Evolutionary conservation across 805 yeast species (phyloP), one percentile per base, ranked within the genome.

Genomic region (Teunomyces stri): DNA sequence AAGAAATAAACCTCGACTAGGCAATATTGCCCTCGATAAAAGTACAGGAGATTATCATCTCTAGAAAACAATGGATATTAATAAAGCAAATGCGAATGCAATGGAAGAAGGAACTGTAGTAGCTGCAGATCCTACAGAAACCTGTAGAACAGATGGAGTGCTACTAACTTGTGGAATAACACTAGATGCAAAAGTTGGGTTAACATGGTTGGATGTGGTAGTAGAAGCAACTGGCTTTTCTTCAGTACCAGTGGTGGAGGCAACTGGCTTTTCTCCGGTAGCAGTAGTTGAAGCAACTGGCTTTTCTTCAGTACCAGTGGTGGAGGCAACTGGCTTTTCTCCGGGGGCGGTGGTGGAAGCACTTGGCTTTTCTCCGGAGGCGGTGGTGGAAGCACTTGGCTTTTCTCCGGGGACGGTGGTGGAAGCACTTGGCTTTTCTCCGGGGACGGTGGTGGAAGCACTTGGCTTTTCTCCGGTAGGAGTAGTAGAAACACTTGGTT

Each of bases 21-120:
- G 33, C 33, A 29, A n/a, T 21, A 9, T 13, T 9, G 33, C 33
- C 13, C 33, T 13, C 33, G 33, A 29, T 29, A 29, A 29, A 29
- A 29, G n/a, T 29, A 29, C 33, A 29, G 7, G 15, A 29, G 15
- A 29, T 29, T 15, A n/a, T 33, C 21, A 33, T 13, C 21, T 16
- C 28, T 36, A 36, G 22, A 36, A 36, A 20, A 36, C 15, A 36
- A 36, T 36, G n/a, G 39, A 36, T 10, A 36, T 36, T 20, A 36
- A 20, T n/a, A 20, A 36, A 36, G 39, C 39, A 36, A 36, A 36
- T 36, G 39, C 39, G 12, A 36, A 16, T 16, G 28, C 39, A 12
- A 36, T 18, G 18, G 39, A 36, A 21, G 39, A 36, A 16, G 39
- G 39, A 20, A 36, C 22, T 21, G 27, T 25, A 20, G 20, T 12